Evolutionary conservation across 2,329 filamentous ascomycete species (phyloP), one percentile per base, ranked within the genome.

Genomic region (Clonostachys chloroleuca): DNA sequence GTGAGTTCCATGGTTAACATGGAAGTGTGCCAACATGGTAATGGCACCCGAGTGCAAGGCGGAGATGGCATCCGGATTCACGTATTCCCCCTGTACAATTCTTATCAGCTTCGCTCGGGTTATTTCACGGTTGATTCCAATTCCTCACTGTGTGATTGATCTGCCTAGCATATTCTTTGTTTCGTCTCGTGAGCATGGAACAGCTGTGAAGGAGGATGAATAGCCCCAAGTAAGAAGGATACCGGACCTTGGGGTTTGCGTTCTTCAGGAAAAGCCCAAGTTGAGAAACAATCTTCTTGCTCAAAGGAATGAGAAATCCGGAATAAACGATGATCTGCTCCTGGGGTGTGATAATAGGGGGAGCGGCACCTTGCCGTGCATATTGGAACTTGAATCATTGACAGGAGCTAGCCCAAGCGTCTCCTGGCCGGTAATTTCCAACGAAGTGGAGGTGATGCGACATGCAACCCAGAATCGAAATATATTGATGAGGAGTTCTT

Each of bases 201-300:
- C 48, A 50, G 18, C 45, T 51, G 43, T 53, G 49, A 12, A 53
- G 47, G 12, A 53, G 30, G 10, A 53, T 44, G 36, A 53, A 53
- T 4, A 47, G 13, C 10, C 37, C 42, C 4, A 51, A 39, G 34
- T 51, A 51, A 7, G 51, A 46, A 8, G 49, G 47, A 24, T 44
- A 48, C 49, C 51, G 51, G 39, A 45, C 12, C 24, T 41, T 30
- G 5, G 4, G 13, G 8, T 39, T n/a, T 7, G 14, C 4, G 36
- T 18, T 12, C 36, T 30, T 30, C 9, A 39, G 14, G 17, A 39
- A 18, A 8, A 4, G 14, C 36, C 17, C 14, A 30, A 39, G 36
- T 5, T 13, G 14, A n/a, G 7, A n/a, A n/a, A 39, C 14, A 14
- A 39, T 39, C 1, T 8, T 39, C 12, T 18, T 13, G 14, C 17